Evolutionary conservation across 768 basidiomycete genomes (phyloP), one percentile per base, ranked within the genome.

Genomic region (Nidula microcarpa): DNA sequence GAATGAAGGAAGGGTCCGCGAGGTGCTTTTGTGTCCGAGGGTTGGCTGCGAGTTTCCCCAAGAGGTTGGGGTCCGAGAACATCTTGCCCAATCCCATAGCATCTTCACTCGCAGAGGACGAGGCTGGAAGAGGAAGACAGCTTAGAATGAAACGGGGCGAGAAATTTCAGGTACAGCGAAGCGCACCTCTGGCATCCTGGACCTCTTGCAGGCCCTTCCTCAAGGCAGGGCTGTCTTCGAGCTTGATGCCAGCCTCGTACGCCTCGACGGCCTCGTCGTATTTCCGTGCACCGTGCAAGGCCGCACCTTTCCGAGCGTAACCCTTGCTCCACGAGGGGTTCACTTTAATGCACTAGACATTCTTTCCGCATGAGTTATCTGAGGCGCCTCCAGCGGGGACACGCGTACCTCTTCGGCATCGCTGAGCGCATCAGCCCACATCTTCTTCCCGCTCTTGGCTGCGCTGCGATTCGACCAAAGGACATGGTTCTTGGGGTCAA

Each of bases 381-480:
- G 13, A 9, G 50, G 49, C 41, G 14, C 18, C 33, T 43, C 39
- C 14, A 51, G 17, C 33, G 8, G 45, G 13, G 49, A 49, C 37
- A 16, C 43, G 66, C 79, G 56, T 56, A 93, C 94, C 86, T 93
- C 80, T 63, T 96, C 92, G 6, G 95, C 95, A 71, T 97, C 95
- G 46, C 82, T 77, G 45, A 97, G 76, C 10, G 95, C 94, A 14
- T 76, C 81, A 17, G 69, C 68, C 76, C 84, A 97, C 49, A 88
- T 74, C 62, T 80, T 87, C 76, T 91, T 89, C 32, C 93, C 93
- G n/a, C 86, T 82, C 65, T 91, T 83, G 13, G 92, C 90, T 16
- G 94, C 95, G 62, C 92, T 94, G 53, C 95, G 80, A 66, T 98
- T 98, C 13, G 94, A 96, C 72, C 82, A 97, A 7, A 97, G 75